Base-by-base conservation (phyloP, 257 asterid genomes). In the Craterostigma plantagineum region DNA sequence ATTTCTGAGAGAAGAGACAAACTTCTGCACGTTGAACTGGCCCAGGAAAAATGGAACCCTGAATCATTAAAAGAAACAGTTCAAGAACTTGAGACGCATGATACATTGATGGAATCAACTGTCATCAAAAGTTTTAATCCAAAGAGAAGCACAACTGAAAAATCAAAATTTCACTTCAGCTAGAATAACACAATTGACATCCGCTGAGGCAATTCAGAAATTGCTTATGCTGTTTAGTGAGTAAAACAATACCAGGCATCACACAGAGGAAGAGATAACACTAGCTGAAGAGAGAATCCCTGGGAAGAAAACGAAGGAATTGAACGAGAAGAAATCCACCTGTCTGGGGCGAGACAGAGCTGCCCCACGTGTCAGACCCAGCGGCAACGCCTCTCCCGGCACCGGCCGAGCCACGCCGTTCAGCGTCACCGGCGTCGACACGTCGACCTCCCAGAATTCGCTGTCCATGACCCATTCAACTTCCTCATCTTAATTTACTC, bases 401-500 rank as follows among this genome's bases (percentile, higher is more conserved):
- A 65, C 72, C 17, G 86, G 67, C 12, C 83, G 71, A 16, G 95
- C 86, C 35, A 66, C 57, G 11, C 83, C 92, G 38, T 75, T 84
- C 42, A 79, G 54, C 9, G 82, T 82, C 52, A 55, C 62, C 60
- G 91, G 91, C 46, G 95, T 71, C 9, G 93, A 76, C 16, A 79
- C 16, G 54, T 83, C 95, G 43, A 71, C 57, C 33, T 83, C 92
- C 92, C 93, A 79, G 64, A 68, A 73, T 0, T 68, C 79, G 10
- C 86, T 68, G 18, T 83, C 95, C 86, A 66, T 68, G 35, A 67
- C 76, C 95, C 91, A 83, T 64, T 66, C 58, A 83, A 69, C 65
- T 76, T 79, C 65, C 63, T 83, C 91, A 83, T 79, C n/a, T 23
- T 6, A 23, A 23, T 2, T 23, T 23, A 2, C 6, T 23, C 30